These are phyloP conservation scores for Eimeria zaria DNA, from an alignment of 169 alveolate species.

Conservation along the genomic window DNA sequence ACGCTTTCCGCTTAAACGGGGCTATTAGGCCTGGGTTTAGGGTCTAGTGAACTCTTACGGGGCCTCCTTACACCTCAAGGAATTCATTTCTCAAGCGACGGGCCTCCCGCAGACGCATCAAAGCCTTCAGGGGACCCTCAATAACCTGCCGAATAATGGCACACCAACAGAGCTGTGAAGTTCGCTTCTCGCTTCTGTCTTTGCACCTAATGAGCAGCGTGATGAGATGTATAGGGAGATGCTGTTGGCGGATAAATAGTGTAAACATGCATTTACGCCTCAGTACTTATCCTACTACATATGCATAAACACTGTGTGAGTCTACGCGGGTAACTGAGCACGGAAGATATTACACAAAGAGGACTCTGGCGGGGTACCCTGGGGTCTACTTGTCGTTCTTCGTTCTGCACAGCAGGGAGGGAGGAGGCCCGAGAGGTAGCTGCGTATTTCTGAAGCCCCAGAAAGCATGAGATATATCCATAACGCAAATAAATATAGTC, in stretches of 20 bases:
- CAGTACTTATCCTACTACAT: neutral
- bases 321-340: neutral
- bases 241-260: neutral
- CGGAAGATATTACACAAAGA: neutral
- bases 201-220: neutral
- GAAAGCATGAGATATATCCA: neutral
- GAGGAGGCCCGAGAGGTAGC: constrained; percentile 45
- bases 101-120: constrained; percentile 55
- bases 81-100: constrained; percentile 64
- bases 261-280: neutral
- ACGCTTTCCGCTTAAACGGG: neutral
- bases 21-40: neutral
- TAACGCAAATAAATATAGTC: neutral
- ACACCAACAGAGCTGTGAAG: neutral
- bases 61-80: constrained; percentile 38
- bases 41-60: neutral
- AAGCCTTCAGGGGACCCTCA: constrained; percentile 64
- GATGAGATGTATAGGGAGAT: neutral
- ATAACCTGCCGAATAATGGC: constrained; percentile 7
- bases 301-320: neutral
- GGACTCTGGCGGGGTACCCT: constrained; percentile 3
- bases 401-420: neutral
- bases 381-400: constrained; percentile 35
- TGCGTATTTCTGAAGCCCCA: constrained; percentile 57
- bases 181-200: neutral